A percentile compares a stretch with the other conserved stretches of the same genome.
Conservation (phyloP, 768 basidiomycete genomes). For the Boletus speciosus region DNA sequence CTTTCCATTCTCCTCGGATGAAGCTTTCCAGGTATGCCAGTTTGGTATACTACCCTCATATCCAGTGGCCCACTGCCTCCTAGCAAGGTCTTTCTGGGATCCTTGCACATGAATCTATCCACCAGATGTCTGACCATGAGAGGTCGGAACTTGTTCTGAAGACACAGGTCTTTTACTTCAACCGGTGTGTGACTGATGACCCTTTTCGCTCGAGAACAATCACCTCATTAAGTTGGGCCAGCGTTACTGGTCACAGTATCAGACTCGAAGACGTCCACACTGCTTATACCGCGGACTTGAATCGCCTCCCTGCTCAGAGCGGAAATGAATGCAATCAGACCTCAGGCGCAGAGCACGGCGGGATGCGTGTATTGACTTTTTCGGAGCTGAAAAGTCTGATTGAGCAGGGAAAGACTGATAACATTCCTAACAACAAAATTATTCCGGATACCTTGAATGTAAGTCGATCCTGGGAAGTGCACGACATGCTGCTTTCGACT, state of each 20-base stretch:
- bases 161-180: conserved; percentile 71
- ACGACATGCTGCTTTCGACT: background rate
- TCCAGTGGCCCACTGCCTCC: background rate
- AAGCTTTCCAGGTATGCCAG: conserved; percentile 53
- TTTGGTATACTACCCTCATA: background rate
- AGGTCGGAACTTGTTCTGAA: conserved; percentile 48
- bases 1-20: conserved; percentile 57
- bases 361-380: conserved; percentile 55
- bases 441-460: conserved; percentile 71
- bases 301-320: conserved; percentile 10
- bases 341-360: conserved; percentile 17
- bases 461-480: conserved; percentile 20
- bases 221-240: conserved; percentile 28
- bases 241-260: conserved; percentile 27
- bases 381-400: conserved; percentile 68
- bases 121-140: conserved; percentile 36
- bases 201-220: conserved; percentile 26
- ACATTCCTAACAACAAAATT: conserved; percentile 75
- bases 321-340: conserved; percentile 18
- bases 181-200: conserved; percentile 39
- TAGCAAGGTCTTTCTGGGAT: conserved; percentile 70
- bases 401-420: conserved; percentile 63
- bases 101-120: conserved; percentile 39
- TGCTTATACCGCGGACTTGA: conserved; percentile 10
- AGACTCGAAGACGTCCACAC: conserved; percentile 27